Evolutionary conservation across 495 filamentous ascomycete genomes (phyloP), one percentile per base, ranked within the genome.

Genomic region (Aspergillus bridgeri): DNA sequence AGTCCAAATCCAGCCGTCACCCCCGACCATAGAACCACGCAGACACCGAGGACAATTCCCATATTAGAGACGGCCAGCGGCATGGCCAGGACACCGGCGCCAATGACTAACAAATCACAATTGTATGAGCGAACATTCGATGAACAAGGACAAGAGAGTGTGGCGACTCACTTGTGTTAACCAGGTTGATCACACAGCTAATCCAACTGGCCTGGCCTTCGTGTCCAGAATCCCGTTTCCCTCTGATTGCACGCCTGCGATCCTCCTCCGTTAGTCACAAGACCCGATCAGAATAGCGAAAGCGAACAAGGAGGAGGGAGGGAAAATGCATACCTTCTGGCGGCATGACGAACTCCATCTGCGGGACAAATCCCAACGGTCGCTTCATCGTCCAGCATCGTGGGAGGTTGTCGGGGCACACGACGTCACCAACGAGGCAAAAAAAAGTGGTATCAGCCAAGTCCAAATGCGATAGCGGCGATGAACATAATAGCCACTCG

Each of bases 81-180:
- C 92, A 96, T 97, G 19, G 92, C 92, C 18, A 98, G 84, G 2
- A 95, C 89, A 42, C 94, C 94, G 47, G 94, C 94, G 43, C 94
- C 94, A 65, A 98, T 82, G 63, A 97, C 91, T 96, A 66, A 5
- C 47, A 56, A 15, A 29, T 1, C 38, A 44, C n/a, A 13, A 60
- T 25, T 15, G 24, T 4, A 42, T 62, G 27, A 61, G 56, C 15
- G 27, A 53, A 38, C 18, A 51, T 45, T 8, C 21, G 13, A n/a
- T 18, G 18, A n/a, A 61, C 18, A 25, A 24, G 51, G 20, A 43
- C 43, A 5, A 42, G 48, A 47, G 17, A 47, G 4, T 8, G 11
- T 8, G 21, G n/a, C 27, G 25, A 71, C 76, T 76, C 63, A 79
- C 76, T 98, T 6, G 94, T 98, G 74, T 98, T 98, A 57, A 98